A percentile compares a stretch with the other conserved stretches of the same genome.
These are phyloP conservation scores for Pythium monospermum DNA, from an alignment of 352 stramenopile genomes.

Conservation along the genomic window DNA sequence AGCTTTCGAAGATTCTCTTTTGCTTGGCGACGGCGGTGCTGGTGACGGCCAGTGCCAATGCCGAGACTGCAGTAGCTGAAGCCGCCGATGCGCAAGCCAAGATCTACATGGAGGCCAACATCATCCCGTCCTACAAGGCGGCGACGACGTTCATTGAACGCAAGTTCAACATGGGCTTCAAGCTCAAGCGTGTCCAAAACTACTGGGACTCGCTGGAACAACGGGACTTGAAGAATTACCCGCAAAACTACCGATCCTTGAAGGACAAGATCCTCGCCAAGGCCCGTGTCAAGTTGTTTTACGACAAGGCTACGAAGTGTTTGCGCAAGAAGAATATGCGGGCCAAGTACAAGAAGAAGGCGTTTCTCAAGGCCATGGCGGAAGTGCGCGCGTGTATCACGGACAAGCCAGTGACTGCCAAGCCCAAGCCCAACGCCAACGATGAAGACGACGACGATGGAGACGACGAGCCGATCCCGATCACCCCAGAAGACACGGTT, in stretches of 20 bases:
- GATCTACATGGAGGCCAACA: constrained; percentile 4
- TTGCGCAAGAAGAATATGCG: not conserved
- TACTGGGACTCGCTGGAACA: not conserved
- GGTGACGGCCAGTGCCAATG: not conserved
- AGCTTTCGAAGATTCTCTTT: too few relatives aligned
- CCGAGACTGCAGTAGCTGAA: not conserved
- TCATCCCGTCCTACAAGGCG: not conserved
- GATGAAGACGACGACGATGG: not conserved
- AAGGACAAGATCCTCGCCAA: not conserved
- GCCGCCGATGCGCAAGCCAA: not conserved
- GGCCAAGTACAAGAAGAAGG: not conserved
- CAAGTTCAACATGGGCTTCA: not conserved
- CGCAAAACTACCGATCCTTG: not conserved
- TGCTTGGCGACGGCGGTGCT: too few relatives aligned
- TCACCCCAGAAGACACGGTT: not conserved
- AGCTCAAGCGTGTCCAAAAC: not conserved
- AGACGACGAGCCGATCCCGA: not conserved
- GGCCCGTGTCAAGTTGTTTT: not conserved
- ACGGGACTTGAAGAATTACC: not conserved
- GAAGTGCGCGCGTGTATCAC: not conserved
- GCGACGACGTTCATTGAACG: not conserved
- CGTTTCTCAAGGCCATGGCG: not conserved
- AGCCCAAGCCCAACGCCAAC: not conserved
- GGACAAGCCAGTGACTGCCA: too few relatives aligned
- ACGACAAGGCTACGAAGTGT: not conserved